Conservation (phyloP, 768 basidiomycete species). For the Xerocomellus chrysenteron region DNA sequence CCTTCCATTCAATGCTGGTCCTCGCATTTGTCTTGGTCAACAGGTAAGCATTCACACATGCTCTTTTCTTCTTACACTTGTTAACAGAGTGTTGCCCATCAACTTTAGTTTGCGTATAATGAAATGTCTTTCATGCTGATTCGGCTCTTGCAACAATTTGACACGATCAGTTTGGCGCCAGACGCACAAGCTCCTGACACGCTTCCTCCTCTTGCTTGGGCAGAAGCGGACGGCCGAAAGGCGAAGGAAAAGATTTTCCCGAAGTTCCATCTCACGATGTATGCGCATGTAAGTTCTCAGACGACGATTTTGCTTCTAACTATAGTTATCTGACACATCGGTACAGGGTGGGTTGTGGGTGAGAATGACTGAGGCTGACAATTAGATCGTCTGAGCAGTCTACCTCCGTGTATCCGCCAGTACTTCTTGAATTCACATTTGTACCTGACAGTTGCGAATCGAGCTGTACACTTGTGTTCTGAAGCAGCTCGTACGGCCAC, state of each 20-base stretch:
- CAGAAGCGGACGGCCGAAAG: slow-evolving; percentile 44
- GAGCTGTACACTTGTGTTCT: background rate
- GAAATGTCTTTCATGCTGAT: slow-evolving; percentile 64
- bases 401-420: no score
- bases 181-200: slow-evolving; percentile 47
- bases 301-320: background rate
- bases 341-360: slow-evolving; percentile 56
- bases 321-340: background rate
- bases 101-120: slow-evolving; percentile 51
- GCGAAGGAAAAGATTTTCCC: slow-evolving; percentile 50
- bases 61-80: background rate
- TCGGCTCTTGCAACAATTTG: slow-evolving; percentile 60
- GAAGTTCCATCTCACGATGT: slow-evolving; percentile 56
- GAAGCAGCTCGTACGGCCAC: background rate
- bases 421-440: no score
- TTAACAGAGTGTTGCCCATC: background rate
- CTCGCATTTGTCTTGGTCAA: slow-evolving; percentile 61
- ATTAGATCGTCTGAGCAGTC: slow-evolving; percentile 2
- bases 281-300: slow-evolving; percentile 37
- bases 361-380: slow-evolving; percentile 33
- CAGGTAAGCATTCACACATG: slow-evolving; percentile 15
- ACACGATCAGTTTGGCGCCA: slow-evolving; percentile 44
- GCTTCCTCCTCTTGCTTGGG: slow-evolving; percentile 49
- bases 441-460: no score
- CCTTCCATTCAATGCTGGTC: slow-evolving; percentile 59